Evolutionary conservation across 768 basidiomycete genomes (phyloP).

Genomic region (Clitopilus hobsonii): DNA sequence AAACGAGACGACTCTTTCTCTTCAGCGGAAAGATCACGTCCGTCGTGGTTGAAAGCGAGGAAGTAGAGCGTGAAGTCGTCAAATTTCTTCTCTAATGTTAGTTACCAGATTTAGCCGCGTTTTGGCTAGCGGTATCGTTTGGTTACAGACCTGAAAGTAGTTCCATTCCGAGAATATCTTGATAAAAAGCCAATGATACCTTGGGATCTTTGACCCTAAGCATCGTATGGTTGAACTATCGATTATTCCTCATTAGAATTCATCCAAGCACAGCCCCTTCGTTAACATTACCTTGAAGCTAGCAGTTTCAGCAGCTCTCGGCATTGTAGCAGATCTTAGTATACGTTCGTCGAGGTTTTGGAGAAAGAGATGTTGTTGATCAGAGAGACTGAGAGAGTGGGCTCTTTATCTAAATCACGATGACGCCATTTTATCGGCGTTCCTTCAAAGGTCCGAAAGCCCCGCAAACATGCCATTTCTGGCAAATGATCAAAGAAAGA

Average conservation of each 20-base stretch:
- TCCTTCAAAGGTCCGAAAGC: no score
- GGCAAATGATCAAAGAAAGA: no score
- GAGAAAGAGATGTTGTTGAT: background rate
- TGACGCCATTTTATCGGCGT: no score
- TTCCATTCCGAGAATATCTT: slow-evolving; percentile 77
- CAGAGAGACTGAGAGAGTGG: background rate
- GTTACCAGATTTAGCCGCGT: slow-evolving; percentile 6
- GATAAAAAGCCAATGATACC: slow-evolving; percentile 76
- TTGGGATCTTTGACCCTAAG: slow-evolving; percentile 86
- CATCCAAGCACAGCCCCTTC: background rate
- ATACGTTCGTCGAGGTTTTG: no score
- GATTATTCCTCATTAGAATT: background rate
- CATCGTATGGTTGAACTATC: slow-evolving; percentile 84
- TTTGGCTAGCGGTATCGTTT: background rate
- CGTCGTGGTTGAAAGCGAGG: slow-evolving; percentile 71
- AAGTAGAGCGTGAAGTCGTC: slow-evolving; percentile 78
- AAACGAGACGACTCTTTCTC: slow-evolving; percentile 48
- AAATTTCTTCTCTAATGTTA: slow-evolving; percentile 43
- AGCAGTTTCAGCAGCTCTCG: slow-evolving; percentile 59
- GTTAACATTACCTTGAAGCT: slow-evolving; percentile 47
- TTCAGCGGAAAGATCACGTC: slow-evolving; percentile 42
- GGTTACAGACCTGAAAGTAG: slow-evolving; percentile 47
- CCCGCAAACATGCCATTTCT: no score
- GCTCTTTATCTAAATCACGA: no score
- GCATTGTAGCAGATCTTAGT: no score